phyloP scores from a whole-genome alignment of 1,139 yeast species.

The Blastobotrys apis region DNA sequence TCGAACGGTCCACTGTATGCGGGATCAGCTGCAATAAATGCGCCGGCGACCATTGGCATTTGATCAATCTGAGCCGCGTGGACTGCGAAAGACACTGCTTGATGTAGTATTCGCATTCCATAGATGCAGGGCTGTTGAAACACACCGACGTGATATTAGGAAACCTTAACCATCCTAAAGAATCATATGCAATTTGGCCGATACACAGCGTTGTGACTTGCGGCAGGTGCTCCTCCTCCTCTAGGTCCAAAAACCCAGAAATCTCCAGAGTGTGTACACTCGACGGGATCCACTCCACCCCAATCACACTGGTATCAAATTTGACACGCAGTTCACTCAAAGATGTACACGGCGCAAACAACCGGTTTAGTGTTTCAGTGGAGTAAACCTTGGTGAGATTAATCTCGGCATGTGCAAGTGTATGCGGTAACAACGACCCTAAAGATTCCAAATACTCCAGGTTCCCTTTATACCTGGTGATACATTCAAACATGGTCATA shows the following conservation, averaged over 20 bases:
- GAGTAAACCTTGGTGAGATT: not conserved
- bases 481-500: not conserved
- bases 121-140: not conserved
- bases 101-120: not conserved
- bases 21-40: not conserved
- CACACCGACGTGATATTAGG: not conserved
- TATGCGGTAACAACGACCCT: not conserved
- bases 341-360: not conserved
- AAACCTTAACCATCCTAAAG: not conserved
- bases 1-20: not conserved
- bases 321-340: not conserved
- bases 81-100: not conserved
- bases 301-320: not conserved
- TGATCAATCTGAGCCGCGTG: not conserved
- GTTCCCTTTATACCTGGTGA: not conserved
- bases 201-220: not conserved
- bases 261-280: not conserved
- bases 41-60: not conserved
- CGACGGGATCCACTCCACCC: not conserved
- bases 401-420: not conserved
- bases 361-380: not conserved
- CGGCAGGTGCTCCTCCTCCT: not conserved
- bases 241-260: not conserved
- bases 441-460: not conserved
- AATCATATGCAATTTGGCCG: not conserved